A percentile compares a stretch with the other conserved stretches of the same genome.
Conservation (phyloP, 768 basidiomycete genomes). For the Xerocomus spinulosus region DNA sequence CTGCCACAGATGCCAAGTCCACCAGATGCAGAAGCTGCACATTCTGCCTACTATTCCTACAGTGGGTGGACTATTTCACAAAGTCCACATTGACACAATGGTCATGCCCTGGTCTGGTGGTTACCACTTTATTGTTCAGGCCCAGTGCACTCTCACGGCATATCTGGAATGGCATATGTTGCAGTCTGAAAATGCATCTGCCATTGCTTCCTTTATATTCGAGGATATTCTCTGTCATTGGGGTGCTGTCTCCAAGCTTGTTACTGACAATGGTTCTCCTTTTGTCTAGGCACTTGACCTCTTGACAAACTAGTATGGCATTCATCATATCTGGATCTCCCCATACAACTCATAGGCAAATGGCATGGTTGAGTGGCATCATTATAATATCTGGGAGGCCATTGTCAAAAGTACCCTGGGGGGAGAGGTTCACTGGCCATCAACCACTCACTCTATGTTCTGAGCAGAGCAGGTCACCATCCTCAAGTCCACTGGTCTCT, state of each 20-base stretch:
- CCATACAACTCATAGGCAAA: neutral
- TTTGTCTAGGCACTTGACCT: neutral
- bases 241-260: neutral
- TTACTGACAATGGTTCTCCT: neutral
- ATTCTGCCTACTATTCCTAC: neutral
- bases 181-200: too few relatives aligned
- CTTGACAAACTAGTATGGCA: neutral
- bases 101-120: too few relatives aligned
- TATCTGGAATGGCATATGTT: too few relatives aligned
- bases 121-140: too few relatives aligned
- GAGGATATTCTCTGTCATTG: too few relatives aligned
- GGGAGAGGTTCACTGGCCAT: neutral
- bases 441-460: neutral
- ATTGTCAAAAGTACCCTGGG: constrained; percentile 1
- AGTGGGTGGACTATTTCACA: too few relatives aligned
- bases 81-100: too few relatives aligned
- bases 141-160: too few relatives aligned
- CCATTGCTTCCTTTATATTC: too few relatives aligned
- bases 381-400: neutral
- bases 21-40: neutral
- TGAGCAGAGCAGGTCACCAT: neutral
- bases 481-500: neutral
- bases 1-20: neutral
- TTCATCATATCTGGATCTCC: neutral
- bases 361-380: neutral